Conservation (phyloP, 139 green algal species). For the Axilococcus clingmanii region DNA sequence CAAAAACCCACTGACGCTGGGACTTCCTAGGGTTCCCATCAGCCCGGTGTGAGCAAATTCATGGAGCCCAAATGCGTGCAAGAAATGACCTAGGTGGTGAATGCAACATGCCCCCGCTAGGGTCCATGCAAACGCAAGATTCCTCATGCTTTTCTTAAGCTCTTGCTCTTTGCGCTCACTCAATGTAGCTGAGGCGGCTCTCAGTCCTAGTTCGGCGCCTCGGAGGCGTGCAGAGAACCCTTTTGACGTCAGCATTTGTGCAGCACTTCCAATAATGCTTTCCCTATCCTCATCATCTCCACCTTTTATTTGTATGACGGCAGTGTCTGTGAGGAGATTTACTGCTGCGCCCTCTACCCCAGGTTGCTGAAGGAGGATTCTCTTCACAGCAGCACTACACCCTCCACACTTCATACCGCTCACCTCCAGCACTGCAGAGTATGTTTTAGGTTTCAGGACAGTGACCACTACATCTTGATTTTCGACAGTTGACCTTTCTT, state of each 20-base stretch:
- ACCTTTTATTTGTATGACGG: conserved; percentile 35
- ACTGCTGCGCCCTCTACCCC: conserved; percentile 39
- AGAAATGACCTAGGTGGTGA: conserved; percentile 74
- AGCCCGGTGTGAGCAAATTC: conserved; percentile 30
- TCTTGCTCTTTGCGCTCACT: conserved; percentile 35
- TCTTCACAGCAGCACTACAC: conserved; percentile 56
- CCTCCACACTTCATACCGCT: conserved; percentile 64
- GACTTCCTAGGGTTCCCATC: conserved; percentile 51
- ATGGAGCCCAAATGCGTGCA: conserved; percentile 43
- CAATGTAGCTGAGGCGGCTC: conserved; percentile 23
- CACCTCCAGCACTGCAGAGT: conserved; percentile 50
- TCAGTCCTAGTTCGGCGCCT: conserved; percentile 17
- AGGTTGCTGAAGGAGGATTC: conserved; percentile 38
- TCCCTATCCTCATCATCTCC: neutral
- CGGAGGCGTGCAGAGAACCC: conserved; percentile 58
- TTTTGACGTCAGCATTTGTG: conserved; percentile 42
- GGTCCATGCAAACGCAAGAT: conserved; percentile 59
- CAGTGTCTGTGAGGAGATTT: conserved; percentile 63
- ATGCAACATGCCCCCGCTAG: conserved; percentile 69
- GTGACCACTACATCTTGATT: too few species aligned
- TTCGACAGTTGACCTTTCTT: too few species aligned
- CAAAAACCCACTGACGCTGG: conserved; percentile 48
- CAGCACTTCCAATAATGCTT: conserved; percentile 5
- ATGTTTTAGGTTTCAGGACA: too few species aligned
- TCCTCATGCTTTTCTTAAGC: conserved; percentile 30